Evolutionary conservation across 257 asterid species (phyloP), one percentile per base, ranked within the genome.

Genomic region (Primulina eburnea): DNA sequence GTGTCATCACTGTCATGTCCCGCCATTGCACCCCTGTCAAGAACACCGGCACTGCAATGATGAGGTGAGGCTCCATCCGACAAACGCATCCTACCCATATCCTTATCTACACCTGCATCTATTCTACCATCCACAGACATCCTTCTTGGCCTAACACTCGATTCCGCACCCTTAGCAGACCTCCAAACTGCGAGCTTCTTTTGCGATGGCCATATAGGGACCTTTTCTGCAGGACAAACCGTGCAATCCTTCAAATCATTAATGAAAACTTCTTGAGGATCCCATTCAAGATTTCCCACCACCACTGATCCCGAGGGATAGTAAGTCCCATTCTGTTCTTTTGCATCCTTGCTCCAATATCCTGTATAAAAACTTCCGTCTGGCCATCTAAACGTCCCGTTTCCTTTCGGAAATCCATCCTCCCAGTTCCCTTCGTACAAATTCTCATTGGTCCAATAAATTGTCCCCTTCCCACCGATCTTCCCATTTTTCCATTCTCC

Each of bases 331-430:
- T 85, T 87, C 38, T 85, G 89, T 60, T 92, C 97, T 6, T 61
- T 70, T 0, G 88, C 88, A 79, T 92, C 92, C 38, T 64, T 76
- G 29, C 95, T 90, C 98, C 98, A 92, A 64, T 82, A 81, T 1
- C 97, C 98, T 0, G 79, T 86, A 57, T 92, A 92, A 34, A 77
- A 81, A 60, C 96, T 87, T 68, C 97, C 97, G 77, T 93, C 96
- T 1, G 79, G 37, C 96, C 92, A 83, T 43, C 69, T 73, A 16
- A 77, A 87, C 0, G 84, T 85, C 3, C 96, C 98, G 18, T 77
- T 74, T 1, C 96, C 97, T 60, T 88, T 87, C 0, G 96, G 97
- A 58, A 84, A 53, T 7, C 96, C 90, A 17, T 92, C 95, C 32
- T 87, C 96, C 97, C 97, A 88, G 14, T 70, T 62, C 32, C 98